Conservation (phyloP, 345 rosid species). For the Populus pruinosa region DNA sequence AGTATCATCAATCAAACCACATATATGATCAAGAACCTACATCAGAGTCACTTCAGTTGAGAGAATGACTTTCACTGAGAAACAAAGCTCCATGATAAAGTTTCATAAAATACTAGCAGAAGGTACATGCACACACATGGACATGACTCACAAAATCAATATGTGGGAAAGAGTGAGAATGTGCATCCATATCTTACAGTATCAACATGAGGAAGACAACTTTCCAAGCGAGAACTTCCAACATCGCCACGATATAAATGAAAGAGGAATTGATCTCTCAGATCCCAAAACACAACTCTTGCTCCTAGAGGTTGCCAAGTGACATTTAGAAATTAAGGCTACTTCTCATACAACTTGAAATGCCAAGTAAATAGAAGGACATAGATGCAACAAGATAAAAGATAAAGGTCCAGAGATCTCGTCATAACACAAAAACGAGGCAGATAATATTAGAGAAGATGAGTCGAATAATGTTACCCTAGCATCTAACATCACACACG, state of each 20-base stretch:
- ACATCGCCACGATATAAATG: constrained; percentile 68
- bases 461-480: too few relatives aligned
- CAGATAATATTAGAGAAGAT: too few relatives aligned
- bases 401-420: too few relatives aligned
- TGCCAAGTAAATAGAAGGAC: background rate
- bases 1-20: constrained; percentile 69
- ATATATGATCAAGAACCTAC: constrained; percentile 77
- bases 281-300: constrained; percentile 84
- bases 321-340: constrained; percentile 2
- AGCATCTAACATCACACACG: too few relatives aligned
- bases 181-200: constrained; percentile 44
- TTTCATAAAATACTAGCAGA: background rate
- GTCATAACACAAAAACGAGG: too few relatives aligned
- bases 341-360: constrained; percentile 8
- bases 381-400: background rate
- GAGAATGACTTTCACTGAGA: constrained; percentile 7
- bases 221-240: constrained; percentile 75
- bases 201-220: constrained; percentile 67
- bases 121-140: background rate
- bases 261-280: constrained; percentile 66
- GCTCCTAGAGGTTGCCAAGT: constrained; percentile 51
- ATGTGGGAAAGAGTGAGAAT: background rate
- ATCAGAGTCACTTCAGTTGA: constrained; percentile 18
- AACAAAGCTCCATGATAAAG: background rate
- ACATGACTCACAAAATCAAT: background rate